Percentiles rank a stretch among this genome's conserved stretches.
Conservation (phyloP, 1,284 basidiomycete species). For the Irpex lacteus region DNA sequence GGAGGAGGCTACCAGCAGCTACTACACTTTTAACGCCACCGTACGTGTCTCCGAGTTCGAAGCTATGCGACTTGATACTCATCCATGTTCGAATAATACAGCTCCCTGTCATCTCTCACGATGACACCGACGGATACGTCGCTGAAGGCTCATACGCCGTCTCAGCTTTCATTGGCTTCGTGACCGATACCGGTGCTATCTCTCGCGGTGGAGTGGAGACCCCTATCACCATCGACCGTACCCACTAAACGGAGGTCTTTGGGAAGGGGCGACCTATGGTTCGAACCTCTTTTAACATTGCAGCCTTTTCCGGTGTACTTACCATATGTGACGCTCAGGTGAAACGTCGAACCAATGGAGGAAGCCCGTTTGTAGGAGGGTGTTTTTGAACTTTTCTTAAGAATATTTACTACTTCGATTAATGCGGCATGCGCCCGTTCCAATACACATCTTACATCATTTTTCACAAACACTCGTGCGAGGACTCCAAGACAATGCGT, state of each 20-base stretch:
- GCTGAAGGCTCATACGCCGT: background rate
- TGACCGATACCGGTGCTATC: background rate
- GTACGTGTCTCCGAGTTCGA: too few species aligned
- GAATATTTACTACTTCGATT: too few species aligned
- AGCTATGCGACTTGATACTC: too few species aligned
- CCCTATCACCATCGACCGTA: background rate
- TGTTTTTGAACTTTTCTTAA: too few species aligned
- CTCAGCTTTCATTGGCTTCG: constrained; percentile 8
- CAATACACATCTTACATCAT: too few species aligned
- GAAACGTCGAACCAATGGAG: too few species aligned
- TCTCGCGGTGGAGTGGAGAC: background rate
- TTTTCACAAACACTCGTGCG: too few species aligned
- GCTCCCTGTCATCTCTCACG: background rate
- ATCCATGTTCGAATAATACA: background rate
- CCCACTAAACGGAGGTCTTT: background rate
- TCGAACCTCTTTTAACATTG: background rate
- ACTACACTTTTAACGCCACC: background rate
- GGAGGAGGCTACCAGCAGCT: background rate
- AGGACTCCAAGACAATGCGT: too few species aligned
- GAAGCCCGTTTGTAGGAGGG: too few species aligned
- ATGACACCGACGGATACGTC: constrained; percentile 1
- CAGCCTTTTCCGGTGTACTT: background rate
- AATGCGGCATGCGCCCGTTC: too few species aligned
- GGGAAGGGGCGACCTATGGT: background rate
- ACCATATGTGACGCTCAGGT: too few species aligned